These are phyloP conservation scores for Kwoniella dejecticola DNA, from an alignment of 768 basidiomycete genomes.

Conservation along the genomic window DNA sequence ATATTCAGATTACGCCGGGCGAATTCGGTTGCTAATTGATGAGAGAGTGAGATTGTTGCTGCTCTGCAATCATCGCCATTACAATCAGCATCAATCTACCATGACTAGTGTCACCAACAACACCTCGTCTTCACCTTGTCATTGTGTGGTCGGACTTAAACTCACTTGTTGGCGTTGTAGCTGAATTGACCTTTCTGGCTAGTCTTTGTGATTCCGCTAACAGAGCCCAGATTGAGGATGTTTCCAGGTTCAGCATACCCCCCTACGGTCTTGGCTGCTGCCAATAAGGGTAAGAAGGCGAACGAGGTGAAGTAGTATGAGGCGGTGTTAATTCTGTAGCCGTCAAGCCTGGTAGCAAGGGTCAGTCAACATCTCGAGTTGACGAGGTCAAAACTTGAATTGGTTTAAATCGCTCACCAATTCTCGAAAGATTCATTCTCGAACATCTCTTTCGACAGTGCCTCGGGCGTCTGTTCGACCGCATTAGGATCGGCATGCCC, in stretches of 20 bases:
- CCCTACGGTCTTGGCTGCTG: constrained; percentile 67
- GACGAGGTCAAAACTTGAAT: not conserved
- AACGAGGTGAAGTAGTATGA: constrained; percentile 72
- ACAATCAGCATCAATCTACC: too few species aligned
- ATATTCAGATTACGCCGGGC: constrained; percentile 38
- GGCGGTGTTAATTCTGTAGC: constrained; percentile 51
- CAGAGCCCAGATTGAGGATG: constrained; percentile 59
- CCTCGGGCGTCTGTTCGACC: constrained; percentile 48
- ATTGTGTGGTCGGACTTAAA: not conserved
- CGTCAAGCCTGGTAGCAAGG: constrained; percentile 33
- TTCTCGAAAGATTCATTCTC: constrained; percentile 48
- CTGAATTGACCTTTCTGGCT: constrained; percentile 59
- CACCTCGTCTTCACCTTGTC: too few species aligned
- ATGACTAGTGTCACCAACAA: too few species aligned
- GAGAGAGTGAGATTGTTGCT: constrained; percentile 28
- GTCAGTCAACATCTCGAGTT: not conserved
- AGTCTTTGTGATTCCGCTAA: constrained; percentile 59
- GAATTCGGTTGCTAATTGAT: constrained; percentile 41
- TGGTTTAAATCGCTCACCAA: constrained; percentile 32
- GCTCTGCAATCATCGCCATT: too few species aligned
- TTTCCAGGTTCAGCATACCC: constrained; percentile 53
- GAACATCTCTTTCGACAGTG: constrained; percentile 49
- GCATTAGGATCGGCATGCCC: constrained; percentile 35
- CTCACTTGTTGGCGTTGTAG: constrained; percentile 59
- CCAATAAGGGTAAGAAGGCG: constrained; percentile 76